Evolutionary conservation across 2,329 filamentous ascomycete genomes (phyloP).

Genomic region (Exserohilum turcica): DNA sequence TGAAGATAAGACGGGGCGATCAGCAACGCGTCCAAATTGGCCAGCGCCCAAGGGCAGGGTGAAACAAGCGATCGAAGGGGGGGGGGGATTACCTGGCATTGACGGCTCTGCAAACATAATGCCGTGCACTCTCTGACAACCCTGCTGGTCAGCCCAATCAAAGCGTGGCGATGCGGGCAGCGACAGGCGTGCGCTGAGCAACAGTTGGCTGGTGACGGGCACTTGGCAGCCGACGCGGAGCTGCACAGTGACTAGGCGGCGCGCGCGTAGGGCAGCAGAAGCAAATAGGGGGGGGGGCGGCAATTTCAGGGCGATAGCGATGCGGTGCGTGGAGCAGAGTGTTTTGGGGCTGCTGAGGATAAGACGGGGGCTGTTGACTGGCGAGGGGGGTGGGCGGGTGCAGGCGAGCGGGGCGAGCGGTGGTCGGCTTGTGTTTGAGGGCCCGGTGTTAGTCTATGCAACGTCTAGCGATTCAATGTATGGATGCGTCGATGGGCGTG

Average conservation of each 20-base stretch:
- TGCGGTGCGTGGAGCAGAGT: slow-evolving; percentile 33
- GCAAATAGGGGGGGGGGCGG: slow-evolving; percentile 25
- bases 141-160: slow-evolving; percentile 44
- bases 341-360: slow-evolving; percentile 30
- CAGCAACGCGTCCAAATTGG: slow-evolving; percentile 35
- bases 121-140: slow-evolving; percentile 37
- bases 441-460: slow-evolving; percentile 22
- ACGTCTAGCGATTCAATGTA: slow-evolving; percentile 14
- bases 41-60: slow-evolving; percentile 34
- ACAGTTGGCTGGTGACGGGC: slow-evolving; percentile 32
- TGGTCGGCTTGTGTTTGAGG: slow-evolving; percentile 13
- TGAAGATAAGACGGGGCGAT: slow-evolving; percentile 41
- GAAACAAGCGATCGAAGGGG: slow-evolving; percentile 44
- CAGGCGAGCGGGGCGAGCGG: slow-evolving; percentile 26
- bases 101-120: slow-evolving; percentile 51
- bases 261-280: slow-evolving; percentile 12
- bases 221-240: slow-evolving; percentile 22
- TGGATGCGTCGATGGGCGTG: not conserved
- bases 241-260: slow-evolving; percentile 10
- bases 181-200: slow-evolving; percentile 24
- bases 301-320: slow-evolving; percentile 37
- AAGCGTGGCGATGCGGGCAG: slow-evolving; percentile 30
- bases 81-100: slow-evolving; percentile 48
- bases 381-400: slow-evolving; percentile 11
- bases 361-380: slow-evolving; percentile 19